Base-by-base conservation (phyloP, 371 early-diverging fungal genomes). In the Apophysomyces trapeziformis region DNA sequence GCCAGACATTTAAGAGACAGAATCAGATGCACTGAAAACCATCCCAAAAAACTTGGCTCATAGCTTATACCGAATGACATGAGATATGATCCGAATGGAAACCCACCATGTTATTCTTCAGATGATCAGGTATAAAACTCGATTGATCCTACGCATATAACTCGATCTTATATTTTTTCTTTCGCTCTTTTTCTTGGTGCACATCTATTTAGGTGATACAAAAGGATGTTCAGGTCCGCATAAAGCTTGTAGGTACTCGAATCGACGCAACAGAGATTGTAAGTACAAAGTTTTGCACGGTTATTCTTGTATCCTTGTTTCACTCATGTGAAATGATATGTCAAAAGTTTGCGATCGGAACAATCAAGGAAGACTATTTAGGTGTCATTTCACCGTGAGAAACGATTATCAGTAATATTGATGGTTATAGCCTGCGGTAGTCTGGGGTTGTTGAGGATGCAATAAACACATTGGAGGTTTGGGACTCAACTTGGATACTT, bases 291-390 rank as follows among this genome's bases (percentile, higher is more conserved):
- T 41, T 54, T 66, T 32, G 50, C 47, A 59, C 32, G 32, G 64
- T 13, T 50, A 38, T 38, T 35, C 45, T 39, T 64, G 13, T 32
- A 63, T 35, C 11, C 37, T 46, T 50, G 43, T 63, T 61, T 60
- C 50, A 35, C 21, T 16, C 36, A 63, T 60, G 12, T n/a, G 38
- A 47, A 16, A 14, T 37, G 16, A 26, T 37, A 45, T 38, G 1
- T 5, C 8, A 58, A 21, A 67, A 89, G 92, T 91, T 91, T 81
- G 96, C 96, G 16, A 95, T 96, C 67, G 97, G 97, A 32, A 95
- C 96, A 6, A 95, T 98, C 74, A 95, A 95, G 77, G 97, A 97
- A 76, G 98, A 98, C 83, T 96, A 92, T 72, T 79, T 97, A 44
- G 96, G 97, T 61, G 88, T 90, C 18, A 82, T 83, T 43, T 77